Conservation (phyloP, 2,329 filamentous ascomycete species). For the Colletotrichum coccodes region DNA sequence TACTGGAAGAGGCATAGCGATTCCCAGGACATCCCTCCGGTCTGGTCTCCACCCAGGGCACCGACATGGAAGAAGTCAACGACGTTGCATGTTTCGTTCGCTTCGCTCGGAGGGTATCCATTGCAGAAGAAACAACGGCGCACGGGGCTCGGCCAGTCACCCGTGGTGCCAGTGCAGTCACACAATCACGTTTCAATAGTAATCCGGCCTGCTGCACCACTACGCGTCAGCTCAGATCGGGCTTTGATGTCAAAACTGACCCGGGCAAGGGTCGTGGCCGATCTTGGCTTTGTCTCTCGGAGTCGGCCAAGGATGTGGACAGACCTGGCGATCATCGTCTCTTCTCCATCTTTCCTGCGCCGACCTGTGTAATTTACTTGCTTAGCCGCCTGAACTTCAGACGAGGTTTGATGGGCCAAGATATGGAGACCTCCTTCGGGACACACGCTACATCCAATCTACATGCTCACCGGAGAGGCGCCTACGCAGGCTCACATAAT, state of each 20-base stretch:
- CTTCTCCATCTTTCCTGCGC: not conserved
- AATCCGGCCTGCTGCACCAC: not conserved
- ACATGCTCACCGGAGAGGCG: not conserved
- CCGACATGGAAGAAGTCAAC: constrained; percentile 4
- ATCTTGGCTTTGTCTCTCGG: not conserved
- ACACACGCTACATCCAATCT: not conserved
- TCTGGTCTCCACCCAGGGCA: not conserved
- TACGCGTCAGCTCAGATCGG: constrained; percentile 16
- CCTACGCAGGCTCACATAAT: not conserved
- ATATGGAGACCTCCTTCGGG: not conserved
- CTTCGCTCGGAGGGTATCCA: not conserved
- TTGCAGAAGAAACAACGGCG: not conserved
- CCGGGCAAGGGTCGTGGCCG: not conserved
- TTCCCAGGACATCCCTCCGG: not conserved
- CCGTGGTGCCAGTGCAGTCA: constrained; percentile 17
- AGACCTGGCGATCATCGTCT: not conserved
- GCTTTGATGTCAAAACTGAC: not conserved
- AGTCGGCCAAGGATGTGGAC: not conserved
- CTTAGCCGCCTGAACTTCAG: constrained; percentile 17
- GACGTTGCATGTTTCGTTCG: not conserved
- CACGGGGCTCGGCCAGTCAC: not conserved
- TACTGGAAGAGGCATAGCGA: not conserved
- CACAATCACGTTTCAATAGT: constrained; percentile 23
- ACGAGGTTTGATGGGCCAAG: not conserved
- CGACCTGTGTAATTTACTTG: constrained; percentile 4